These are phyloP conservation scores for Acer saccharum DNA, from an alignment of 345 rosid species.

Conservation along the genomic window DNA sequence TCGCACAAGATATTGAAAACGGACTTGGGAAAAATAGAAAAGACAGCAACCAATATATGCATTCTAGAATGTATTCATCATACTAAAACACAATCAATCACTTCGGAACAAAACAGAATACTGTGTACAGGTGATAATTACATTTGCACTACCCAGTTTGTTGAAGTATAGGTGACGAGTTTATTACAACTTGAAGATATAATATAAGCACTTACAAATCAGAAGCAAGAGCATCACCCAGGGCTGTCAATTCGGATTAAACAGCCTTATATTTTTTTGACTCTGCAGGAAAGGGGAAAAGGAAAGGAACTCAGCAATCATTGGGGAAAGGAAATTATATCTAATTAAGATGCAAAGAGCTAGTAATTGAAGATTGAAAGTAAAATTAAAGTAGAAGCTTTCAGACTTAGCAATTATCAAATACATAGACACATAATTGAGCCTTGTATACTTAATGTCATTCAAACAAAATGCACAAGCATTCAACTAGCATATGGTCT, in stretches of 20 bases:
- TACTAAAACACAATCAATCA: not conserved
- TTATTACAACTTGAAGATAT: not conserved
- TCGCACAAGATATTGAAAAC: not conserved
- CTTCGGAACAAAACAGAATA: not conserved
- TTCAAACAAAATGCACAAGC: not conserved
- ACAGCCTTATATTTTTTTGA: slow-evolving; percentile 83
- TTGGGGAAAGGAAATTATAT: not conserved
- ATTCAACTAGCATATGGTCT: not conserved
- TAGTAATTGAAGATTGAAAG: slow-evolving; percentile 7
- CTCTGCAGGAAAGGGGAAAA: slow-evolving; percentile 42
- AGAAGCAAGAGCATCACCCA: slow-evolving; percentile 98
- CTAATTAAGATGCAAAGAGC: not conserved
- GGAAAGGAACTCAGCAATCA: slow-evolving; percentile 18
- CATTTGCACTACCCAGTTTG: not conserved
- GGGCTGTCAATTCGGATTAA: slow-evolving; percentile 93
- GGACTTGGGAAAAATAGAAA: not conserved
- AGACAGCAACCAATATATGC: not conserved
- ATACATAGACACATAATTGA: not conserved
- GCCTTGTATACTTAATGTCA: not conserved
- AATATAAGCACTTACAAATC: slow-evolving; percentile 79
- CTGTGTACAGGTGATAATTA: not conserved
- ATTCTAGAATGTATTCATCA: not conserved
- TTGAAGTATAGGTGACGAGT: not conserved
- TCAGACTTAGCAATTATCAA: not conserved
- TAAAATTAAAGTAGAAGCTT: not conserved